Evolutionary conservation across 345 rosid genomes (phyloP), one percentile per base, ranked within the genome.

Genomic region (Eucalyptus sp.): DNA sequence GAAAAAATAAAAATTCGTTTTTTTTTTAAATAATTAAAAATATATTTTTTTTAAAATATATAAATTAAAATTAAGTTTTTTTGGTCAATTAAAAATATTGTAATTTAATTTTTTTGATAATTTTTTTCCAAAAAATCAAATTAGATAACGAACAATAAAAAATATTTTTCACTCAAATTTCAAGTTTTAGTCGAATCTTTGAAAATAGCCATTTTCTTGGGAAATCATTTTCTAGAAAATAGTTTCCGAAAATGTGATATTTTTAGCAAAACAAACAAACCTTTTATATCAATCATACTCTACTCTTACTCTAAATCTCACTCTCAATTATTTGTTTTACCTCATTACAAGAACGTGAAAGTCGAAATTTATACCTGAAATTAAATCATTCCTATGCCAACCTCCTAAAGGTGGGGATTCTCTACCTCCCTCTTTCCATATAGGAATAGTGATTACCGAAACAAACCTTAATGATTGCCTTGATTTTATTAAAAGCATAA

Each of bases 121-220:
- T 15, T 17, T 52, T 52, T 52, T 52, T 0, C 4, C 56, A 1
- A 52, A 52, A 52, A 52, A 3, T 52, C 24, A 52, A 52, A 52
- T 52, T 52, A 18, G 4, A 52, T 52, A 52, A 52, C 0, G 2
- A 52, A 52, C 8, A 18, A 52, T 18, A 7, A 2, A 18, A 52
- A 52, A 52, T 0, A 52, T 18, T 52, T 51, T 51, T 4, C 2
- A 51, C 0, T 51, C 22, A 17, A 51, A 51, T 52, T 52, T 52
- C 10, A 7, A 0, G 1, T 51, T 51, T 51, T 0, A 7, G 0
- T 0, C 0, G 0, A 7, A 52, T 2, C 0, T 7, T 7, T 0
- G 17, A 52, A 17, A 52, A 52, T 18, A 18, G 4, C 7, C 3
- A 18, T 52, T 52, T 52, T 52, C 10, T 52, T 52, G 4, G 8